Conservation (phyloP, 1,139 yeast species). For the Diutina neorugosa region DNA sequence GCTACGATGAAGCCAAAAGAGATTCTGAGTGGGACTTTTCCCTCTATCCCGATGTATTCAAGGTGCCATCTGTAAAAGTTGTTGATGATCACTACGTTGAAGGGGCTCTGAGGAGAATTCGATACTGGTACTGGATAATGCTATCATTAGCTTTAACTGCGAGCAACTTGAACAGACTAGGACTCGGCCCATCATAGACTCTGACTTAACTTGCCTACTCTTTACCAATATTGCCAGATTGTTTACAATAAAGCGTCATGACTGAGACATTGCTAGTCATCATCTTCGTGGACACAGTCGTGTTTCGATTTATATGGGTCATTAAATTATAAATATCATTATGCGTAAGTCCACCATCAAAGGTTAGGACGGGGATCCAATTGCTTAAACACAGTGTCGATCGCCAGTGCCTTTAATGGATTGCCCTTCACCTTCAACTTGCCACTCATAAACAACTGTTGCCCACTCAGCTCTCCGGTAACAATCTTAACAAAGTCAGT, state of each 20-base stretch:
- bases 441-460: conserved; percentile 73
- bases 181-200: no score
- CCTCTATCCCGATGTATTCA: not conserved
- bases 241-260: no score
- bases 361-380: conserved; percentile 43
- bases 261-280: no score
- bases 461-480: conserved; percentile 72
- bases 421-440: conserved; percentile 80
- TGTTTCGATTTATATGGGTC: not conserved
- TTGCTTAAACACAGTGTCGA: conserved; percentile 60
- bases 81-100: not conserved
- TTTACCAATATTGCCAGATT: no score
- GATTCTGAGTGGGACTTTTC: not conserved
- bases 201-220: no score
- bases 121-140: not conserved
- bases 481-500: conserved; percentile 57
- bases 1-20: not conserved
- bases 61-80: not conserved
- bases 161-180: no score
- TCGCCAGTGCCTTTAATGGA: conserved; percentile 77
- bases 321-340: not conserved
- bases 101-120: not conserved
- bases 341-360: conserved; percentile 1
- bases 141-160: no score
- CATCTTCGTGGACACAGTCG: not conserved